Conservation (phyloP, 306 rosid genomes). For the Neltuma alba region DNA sequence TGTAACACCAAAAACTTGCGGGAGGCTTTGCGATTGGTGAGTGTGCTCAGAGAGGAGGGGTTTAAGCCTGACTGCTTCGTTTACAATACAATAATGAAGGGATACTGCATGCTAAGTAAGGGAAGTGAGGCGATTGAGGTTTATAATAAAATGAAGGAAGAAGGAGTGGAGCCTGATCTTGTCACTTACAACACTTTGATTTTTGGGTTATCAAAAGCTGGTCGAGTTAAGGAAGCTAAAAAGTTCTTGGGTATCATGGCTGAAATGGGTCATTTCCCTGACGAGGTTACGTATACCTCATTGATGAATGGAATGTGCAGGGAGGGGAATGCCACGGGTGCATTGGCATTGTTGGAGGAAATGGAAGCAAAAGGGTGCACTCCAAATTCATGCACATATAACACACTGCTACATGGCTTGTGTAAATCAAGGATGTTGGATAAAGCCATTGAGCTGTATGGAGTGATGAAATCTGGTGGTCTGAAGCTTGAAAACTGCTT, state of each 20-base stretch:
- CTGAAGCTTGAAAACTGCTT: slow-evolving; percentile 81
- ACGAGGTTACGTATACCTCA: slow-evolving; percentile 78
- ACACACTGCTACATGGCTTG: slow-evolving; percentile 79
- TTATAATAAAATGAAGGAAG: slow-evolving; percentile 76
- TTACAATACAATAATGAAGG: slow-evolving; percentile 87
- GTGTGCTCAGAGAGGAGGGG: slow-evolving; percentile 68
- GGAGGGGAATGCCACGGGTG: slow-evolving; percentile 67
- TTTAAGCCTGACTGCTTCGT: slow-evolving; percentile 81
- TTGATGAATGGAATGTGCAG: slow-evolving; percentile 93
- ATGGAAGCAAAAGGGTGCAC: slow-evolving; percentile 77
- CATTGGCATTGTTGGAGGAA: slow-evolving; percentile 65
- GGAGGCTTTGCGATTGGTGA: slow-evolving; percentile 65
- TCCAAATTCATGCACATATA: slow-evolving; percentile 77
- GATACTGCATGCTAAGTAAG: slow-evolving; percentile 71
- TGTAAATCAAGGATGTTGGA: slow-evolving; percentile 72
- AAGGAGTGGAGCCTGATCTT: slow-evolving; percentile 83
- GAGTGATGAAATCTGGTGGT: slow-evolving; percentile 56
- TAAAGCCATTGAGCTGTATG: slow-evolving; percentile 71
- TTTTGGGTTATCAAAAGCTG: slow-evolving; percentile 73
- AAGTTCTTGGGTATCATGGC: slow-evolving; percentile 70
- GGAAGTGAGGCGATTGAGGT: slow-evolving; percentile 79
- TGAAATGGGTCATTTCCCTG: slow-evolving; percentile 73
- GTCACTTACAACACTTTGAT: slow-evolving; percentile 83
- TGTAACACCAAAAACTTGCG: slow-evolving; percentile 74
- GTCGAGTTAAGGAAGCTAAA: slow-evolving; percentile 67